phyloP scores from a whole-genome alignment of 1,139 yeast species.

The Lodderomyces oxycetoniae region DNA sequence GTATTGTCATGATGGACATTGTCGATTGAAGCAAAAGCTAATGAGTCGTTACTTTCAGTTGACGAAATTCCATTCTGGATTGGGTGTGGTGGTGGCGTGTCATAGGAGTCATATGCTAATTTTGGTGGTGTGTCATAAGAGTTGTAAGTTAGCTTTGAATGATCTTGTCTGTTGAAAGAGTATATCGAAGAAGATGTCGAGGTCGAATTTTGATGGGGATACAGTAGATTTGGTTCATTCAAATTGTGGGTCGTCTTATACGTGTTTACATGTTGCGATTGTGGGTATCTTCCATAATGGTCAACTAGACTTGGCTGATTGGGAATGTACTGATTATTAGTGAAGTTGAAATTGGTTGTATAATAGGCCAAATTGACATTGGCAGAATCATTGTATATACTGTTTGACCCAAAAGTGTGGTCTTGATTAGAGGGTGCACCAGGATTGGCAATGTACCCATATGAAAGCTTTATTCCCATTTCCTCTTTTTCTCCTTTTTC shows the following conservation, averaged over 20 bases:
- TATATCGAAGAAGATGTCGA: background rate
- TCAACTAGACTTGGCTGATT: too few species aligned
- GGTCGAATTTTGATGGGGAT: background rate
- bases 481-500: too few species aligned
- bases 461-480: too few species aligned
- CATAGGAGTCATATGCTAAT: background rate
- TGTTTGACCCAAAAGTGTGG: background rate
- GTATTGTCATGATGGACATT: background rate
- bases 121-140: background rate
- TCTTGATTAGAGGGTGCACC: background rate
- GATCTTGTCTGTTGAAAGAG: background rate
- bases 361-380: conserved; percentile 10
- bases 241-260: background rate
- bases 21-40: background rate
- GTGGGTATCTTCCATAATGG: too few species aligned
- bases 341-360: background rate
- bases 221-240: too few species aligned
- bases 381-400: conserved; percentile 6
- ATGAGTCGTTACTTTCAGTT: background rate
- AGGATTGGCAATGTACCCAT: background rate
- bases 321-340: background rate
- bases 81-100: background rate
- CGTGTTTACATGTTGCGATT: background rate
- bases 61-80: background rate
- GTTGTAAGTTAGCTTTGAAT: background rate